phyloP scores from a whole-genome alignment of 495 filamentous ascomycete species.

The Annulohypoxylon stygium region DNA sequence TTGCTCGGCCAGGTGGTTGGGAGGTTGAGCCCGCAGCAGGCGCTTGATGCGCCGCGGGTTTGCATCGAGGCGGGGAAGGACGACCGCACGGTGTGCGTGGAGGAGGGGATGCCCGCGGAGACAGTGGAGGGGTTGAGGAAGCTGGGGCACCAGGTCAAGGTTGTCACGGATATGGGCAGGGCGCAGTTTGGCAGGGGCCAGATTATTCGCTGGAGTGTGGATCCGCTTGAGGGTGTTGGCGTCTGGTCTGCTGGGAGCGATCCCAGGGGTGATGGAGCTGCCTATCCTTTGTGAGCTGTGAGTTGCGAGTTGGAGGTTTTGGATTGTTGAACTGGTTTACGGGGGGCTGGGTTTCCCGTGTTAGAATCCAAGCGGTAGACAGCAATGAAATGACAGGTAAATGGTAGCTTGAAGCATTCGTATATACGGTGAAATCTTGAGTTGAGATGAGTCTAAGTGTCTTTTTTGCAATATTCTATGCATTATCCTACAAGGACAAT shows the following conservation, averaged over 20 bases:
- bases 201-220: slow-evolving; percentile 76
- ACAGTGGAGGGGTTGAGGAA: slow-evolving; percentile 73
- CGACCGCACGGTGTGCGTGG: slow-evolving; percentile 73
- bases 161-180: slow-evolving; percentile 75
- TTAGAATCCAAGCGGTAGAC: not conserved
- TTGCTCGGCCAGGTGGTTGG: slow-evolving; percentile 91
- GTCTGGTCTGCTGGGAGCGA: slow-evolving; percentile 92
- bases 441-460: not conserved
- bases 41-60: slow-evolving; percentile 89
- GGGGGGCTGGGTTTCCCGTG: not conserved
- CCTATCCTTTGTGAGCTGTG: slow-evolving; percentile 53
- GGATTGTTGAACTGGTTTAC: not conserved
- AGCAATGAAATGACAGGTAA: not conserved
- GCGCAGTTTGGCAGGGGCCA: slow-evolving; percentile 90
- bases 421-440: not conserved
- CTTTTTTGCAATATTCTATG: not conserved
- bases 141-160: slow-evolving; percentile 80
- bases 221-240: slow-evolving; percentile 74
- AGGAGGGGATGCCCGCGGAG: slow-evolving; percentile 83
- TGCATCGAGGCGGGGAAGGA: slow-evolving; percentile 75
- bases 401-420: not conserved
- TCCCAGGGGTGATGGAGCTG: slow-evolving; percentile 87
- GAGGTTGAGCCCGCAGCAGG: slow-evolving; percentile 85
- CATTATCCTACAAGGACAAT: not conserved
- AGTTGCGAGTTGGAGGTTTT: not conserved